phyloP scores from a whole-genome alignment of 139 green algal species.

The Chlorella sorokiniana region DNA sequence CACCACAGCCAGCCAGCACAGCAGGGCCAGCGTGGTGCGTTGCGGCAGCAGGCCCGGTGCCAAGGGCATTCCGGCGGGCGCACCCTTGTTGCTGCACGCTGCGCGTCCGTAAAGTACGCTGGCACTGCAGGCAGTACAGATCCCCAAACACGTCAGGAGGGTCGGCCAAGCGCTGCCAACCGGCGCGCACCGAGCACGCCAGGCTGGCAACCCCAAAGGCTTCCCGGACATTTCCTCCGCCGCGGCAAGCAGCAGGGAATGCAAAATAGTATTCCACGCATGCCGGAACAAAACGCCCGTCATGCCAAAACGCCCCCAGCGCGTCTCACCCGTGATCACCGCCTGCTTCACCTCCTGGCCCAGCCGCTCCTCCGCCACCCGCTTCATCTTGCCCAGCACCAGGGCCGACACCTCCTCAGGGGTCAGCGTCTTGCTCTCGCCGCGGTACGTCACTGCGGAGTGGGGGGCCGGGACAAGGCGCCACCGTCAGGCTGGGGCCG shows the following conservation, averaged over 20 bases:
- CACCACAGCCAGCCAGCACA: background rate
- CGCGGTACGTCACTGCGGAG: slow-evolving; percentile 91
- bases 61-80: background rate
- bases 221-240: too few relatives aligned
- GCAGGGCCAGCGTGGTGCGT: background rate
- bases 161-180: too few relatives aligned
- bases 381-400: slow-evolving; percentile 98
- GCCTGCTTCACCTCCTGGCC: slow-evolving; percentile 5
- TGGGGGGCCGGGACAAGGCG: background rate
- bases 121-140: slow-evolving; percentile 54
- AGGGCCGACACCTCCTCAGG: slow-evolving; percentile 97
- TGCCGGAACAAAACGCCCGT: background rate
- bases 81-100: slow-evolving; percentile 97
- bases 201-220: too few relatives aligned
- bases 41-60: background rate
- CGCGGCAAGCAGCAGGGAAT: too few relatives aligned
- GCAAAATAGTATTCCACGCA: too few relatives aligned
- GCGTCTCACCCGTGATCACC: slow-evolving; percentile 2
- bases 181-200: too few relatives aligned
- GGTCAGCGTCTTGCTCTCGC: slow-evolving; percentile 91
- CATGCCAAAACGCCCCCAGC: too few relatives aligned
- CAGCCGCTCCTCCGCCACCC: slow-evolving; percentile 74
- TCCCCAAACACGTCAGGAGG: slow-evolving; percentile 61
- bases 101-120: slow-evolving; percentile 99
- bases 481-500: too few relatives aligned